These are phyloP conservation scores for Staphylotrichum tortipilum DNA, from an alignment of 495 filamentous ascomycete species.

Conservation along the genomic window DNA sequence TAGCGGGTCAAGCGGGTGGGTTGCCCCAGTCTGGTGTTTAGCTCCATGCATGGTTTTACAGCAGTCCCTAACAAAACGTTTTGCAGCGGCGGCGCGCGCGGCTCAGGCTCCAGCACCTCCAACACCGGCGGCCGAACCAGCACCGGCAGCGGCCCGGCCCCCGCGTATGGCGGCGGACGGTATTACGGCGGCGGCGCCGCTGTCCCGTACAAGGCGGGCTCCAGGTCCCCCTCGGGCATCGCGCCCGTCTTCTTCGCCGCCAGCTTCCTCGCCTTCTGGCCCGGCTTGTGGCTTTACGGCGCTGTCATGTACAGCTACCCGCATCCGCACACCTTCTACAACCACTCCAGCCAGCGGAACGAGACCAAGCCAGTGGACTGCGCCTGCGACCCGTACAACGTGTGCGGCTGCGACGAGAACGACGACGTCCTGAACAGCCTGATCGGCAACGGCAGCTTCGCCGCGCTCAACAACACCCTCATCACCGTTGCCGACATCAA, in stretches of 20 bases:
- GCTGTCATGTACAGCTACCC: constrained; percentile 63
- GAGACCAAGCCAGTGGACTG: constrained; percentile 66
- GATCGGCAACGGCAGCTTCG: constrained; percentile 58
- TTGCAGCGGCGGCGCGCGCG: constrained; percentile 10
- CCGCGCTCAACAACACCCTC: constrained; percentile 51
- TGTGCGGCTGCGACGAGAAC: constrained; percentile 72
- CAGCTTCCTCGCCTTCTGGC: constrained; percentile 45
- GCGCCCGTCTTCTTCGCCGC: constrained; percentile 49
- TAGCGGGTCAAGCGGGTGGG: not conserved
- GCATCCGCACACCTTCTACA: constrained; percentile 55
- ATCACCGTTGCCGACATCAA: constrained; percentile 60
- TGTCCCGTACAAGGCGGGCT: constrained; percentile 59
- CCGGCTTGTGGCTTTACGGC: constrained; percentile 52
- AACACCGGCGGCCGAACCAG: constrained; percentile 57
- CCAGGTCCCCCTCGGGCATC: constrained; percentile 48
- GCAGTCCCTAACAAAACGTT: not conserved
- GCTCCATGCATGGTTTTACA: not conserved
- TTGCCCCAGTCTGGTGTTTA: not conserved
- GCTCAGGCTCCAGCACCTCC: constrained; percentile 30
- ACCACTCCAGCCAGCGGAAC: constrained; percentile 47
- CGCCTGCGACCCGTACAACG: constrained; percentile 58
- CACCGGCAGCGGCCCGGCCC: constrained; percentile 53
- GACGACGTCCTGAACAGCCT: constrained; percentile 42
- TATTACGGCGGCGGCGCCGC: constrained; percentile 75
- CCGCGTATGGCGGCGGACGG: constrained; percentile 53